phyloP scores from a whole-genome alignment of 139 green algal genomes.

The Axilococcus clingmanii region DNA sequence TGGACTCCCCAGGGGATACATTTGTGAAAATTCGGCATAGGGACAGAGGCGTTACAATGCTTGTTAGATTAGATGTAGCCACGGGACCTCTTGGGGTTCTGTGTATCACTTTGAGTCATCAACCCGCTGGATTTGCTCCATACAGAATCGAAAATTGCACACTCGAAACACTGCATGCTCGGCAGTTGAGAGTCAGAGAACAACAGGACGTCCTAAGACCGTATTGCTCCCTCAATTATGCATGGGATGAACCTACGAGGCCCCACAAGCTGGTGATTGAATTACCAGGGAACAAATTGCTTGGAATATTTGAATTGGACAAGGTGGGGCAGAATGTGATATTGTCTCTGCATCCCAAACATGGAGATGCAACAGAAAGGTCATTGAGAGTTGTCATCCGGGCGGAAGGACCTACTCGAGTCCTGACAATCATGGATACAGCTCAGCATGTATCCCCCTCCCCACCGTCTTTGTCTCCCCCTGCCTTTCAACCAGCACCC shows the following conservation, averaged over 20 bases:
- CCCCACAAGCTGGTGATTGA: constrained; percentile 52
- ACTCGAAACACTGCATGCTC: constrained; percentile 47
- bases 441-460: constrained; percentile 18
- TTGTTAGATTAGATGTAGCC: constrained; percentile 55
- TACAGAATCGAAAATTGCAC: constrained; percentile 84
- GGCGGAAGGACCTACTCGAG: constrained; percentile 59
- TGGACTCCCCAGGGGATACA: constrained; percentile 55
- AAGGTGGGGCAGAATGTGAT: constrained; percentile 24
- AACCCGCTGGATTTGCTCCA: constrained; percentile 49
- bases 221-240: constrained; percentile 67
- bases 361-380: constrained; percentile 1
- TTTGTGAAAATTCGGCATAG: constrained; percentile 53
- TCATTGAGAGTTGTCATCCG: constrained; percentile 32
- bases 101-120: constrained; percentile 32
- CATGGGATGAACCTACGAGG: constrained; percentile 72
- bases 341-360: background rate
- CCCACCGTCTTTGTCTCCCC: background rate
- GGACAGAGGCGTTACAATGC: constrained; percentile 49
- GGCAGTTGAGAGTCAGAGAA: constrained; percentile 38
- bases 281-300: constrained; percentile 37
- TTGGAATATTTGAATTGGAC: constrained; percentile 55
- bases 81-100: constrained; percentile 11
- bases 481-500: background rate
- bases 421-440: constrained; percentile 47
- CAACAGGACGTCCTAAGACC: constrained; percentile 70